Evolutionary conservation across 306 rosid genomes (phyloP), one percentile per base, ranked within the genome.

Genomic region (Lagenaria siceraria): DNA sequence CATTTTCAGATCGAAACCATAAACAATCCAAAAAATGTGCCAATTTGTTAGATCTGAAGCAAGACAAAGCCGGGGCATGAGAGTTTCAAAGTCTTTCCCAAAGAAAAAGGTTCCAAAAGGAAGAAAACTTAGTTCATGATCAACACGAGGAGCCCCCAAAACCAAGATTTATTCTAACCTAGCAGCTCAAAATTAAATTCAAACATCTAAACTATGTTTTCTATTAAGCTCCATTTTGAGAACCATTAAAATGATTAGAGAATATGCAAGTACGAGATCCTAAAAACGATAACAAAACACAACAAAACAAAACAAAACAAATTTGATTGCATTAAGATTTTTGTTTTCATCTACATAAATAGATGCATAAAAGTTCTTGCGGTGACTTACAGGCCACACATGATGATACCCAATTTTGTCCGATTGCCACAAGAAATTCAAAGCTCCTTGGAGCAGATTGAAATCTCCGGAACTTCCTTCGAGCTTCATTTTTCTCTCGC

Each of bases 341-440:
- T 15, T 25, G 35, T 38, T 43, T 43, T 24, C 38, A 24, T 19
- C 36, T 35, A 19, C 52, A 77, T 35, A 14, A 22, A 27, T 14
- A 5, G 19, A 35, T 17, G 51, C 19, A 21, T 0, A 7, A 7
- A 11, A 14, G 22, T 46, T 46, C 7, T 27, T 3, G 9, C 17
- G 6, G 33, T 6, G 3, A 59, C 78, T 86, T 83, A 93, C 98
- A 85, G 98, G 98, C 98, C 98, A 93, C 24, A 87, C 89, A 68
- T 89, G 98, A 11, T 80, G 81, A 74, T 93, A 93, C 31, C 95
- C 90, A 0, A 89, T 72, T 46, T 76, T 77, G 6, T 65, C 82
- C 3, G 96, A 31, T 58, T 87, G 91, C 98, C 96, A 93, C 48
- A 93, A 74, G 91, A 93, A 93, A 82, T 81, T 85, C n/a, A 81